Conservation (phyloP, 208 protist species). For the Leishmania martiniquensis region DNA sequence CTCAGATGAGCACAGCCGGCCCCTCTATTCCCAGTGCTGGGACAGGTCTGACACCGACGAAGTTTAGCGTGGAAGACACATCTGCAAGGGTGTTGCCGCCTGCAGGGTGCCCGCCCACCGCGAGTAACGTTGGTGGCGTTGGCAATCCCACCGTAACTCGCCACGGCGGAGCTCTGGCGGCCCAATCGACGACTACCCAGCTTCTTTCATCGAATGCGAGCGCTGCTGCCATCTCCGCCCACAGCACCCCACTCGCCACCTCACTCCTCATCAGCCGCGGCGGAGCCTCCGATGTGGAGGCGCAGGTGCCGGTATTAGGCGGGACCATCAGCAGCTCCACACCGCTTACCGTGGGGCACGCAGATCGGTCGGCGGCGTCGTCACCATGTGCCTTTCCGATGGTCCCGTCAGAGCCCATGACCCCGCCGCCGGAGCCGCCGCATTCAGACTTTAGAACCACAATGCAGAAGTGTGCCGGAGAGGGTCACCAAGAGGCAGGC, state of each 20-base stretch:
- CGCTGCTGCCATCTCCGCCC: conserved; percentile 22
- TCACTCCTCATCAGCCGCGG: conserved; percentile 29
- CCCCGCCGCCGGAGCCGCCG: conserved; percentile 12
- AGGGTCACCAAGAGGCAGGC: neutral
- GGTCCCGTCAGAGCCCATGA: conserved; percentile 15
- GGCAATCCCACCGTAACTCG: neutral
- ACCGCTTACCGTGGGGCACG: neutral
- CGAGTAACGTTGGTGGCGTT: conserved; percentile 1
- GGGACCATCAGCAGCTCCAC: neutral
- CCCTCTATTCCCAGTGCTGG: neutral
- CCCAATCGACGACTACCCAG: conserved; percentile 18
- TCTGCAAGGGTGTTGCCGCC: conserved; percentile 10
- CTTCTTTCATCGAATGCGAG: conserved; percentile 36
- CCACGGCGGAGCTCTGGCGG: neutral
- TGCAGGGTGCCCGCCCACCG: neutral
- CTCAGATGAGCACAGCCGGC: neutral
- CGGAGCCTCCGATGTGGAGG: conserved; percentile 10
- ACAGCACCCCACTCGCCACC: conserved; percentile 29
- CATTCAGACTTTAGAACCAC: neutral
- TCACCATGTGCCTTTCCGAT: conserved; percentile 25
- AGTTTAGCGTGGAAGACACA: conserved; percentile 32
- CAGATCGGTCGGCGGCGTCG: conserved; percentile 26
- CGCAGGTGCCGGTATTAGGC: neutral
- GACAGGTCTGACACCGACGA: conserved; percentile 16
- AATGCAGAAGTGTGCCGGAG: neutral